Evolutionary conservation across 2,329 filamentous ascomycete genomes (phyloP).

Genomic region (Gnomoniopsis sp.): DNA sequence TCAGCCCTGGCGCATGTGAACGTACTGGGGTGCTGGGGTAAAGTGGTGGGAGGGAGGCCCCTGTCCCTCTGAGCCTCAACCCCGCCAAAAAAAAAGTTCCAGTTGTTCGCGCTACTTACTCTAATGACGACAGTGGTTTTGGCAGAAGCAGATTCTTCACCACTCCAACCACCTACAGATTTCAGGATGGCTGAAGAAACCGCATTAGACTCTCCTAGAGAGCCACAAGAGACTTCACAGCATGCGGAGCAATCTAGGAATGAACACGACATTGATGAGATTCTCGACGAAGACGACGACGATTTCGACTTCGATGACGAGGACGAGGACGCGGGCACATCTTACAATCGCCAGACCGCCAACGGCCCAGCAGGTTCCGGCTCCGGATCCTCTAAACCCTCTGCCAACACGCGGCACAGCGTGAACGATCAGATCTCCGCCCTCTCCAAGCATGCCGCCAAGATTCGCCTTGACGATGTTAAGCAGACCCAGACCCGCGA

Average conservation of each 20-base stretch:
- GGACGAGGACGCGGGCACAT: slow-evolving; percentile 47
- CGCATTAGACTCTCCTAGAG: slow-evolving; percentile 2
- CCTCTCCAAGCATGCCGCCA: slow-evolving; percentile 80
- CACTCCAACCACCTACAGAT: not conserved
- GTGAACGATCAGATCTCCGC: slow-evolving; percentile 85
- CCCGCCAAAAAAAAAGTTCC: slow-evolving; percentile 8
- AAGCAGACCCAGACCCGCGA: slow-evolving; percentile 53
- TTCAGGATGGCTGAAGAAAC: slow-evolving; percentile 1
- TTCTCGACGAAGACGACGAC: slow-evolving; percentile 59
- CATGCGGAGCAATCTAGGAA: slow-evolving; percentile 29
- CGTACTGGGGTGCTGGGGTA: no score
- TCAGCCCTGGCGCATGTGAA: no score
- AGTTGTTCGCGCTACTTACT: not conserved
- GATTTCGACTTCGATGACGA: slow-evolving; percentile 53
- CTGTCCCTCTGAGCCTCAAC: not conserved
- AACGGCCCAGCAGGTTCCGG: slow-evolving; percentile 41
- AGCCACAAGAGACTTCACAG: not conserved
- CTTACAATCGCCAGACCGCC: slow-evolving; percentile 73
- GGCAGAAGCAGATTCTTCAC: not conserved
- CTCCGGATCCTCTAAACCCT: slow-evolving; percentile 68
- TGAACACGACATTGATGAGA: slow-evolving; percentile 40
- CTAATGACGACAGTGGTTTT: not conserved
- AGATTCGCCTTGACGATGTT: slow-evolving; percentile 73
- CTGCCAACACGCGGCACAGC: slow-evolving; percentile 72
- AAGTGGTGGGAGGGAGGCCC: no score